Evolutionary conservation across 2,329 filamentous ascomycete genomes (phyloP).

Genomic region (Cryphonectria parasitica): DNA sequence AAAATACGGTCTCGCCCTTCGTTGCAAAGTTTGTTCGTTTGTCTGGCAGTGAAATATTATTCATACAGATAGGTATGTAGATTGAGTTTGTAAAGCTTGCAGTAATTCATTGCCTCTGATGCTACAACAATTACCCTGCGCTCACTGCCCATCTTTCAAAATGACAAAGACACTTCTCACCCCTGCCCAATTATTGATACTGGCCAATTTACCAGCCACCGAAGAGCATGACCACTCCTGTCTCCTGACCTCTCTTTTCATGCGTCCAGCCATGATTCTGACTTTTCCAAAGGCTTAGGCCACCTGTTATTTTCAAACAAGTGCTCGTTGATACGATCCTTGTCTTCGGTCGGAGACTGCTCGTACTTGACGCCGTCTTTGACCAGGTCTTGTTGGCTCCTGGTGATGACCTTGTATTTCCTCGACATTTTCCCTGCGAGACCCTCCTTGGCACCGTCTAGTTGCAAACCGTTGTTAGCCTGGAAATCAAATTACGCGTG

Average conservation of each 20-base stretch:
- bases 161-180: not conserved
- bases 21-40: not conserved
- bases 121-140: not conserved
- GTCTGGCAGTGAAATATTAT: not conserved
- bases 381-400: not conserved
- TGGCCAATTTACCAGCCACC: not conserved
- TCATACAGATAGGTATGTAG: not conserved
- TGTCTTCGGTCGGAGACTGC: not conserved
- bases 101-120: not conserved
- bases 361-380: not conserved
- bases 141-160: not conserved
- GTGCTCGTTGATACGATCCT: not conserved
- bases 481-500: not conserved
- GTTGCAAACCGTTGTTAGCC: not conserved
- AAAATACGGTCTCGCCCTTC: not conserved
- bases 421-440: conserved; percentile 13
- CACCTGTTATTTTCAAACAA: not conserved
- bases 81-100: not conserved
- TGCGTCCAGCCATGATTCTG: conserved; percentile 9
- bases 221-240: not conserved
- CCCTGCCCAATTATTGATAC: no score
- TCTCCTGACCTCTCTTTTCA: not conserved
- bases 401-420: conserved; percentile 12
- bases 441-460: conserved; percentile 16
- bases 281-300: conserved; percentile 2